Evolutionary conservation across 257 asterid genomes (phyloP).

Genomic region (Capsicum chinense): DNA sequence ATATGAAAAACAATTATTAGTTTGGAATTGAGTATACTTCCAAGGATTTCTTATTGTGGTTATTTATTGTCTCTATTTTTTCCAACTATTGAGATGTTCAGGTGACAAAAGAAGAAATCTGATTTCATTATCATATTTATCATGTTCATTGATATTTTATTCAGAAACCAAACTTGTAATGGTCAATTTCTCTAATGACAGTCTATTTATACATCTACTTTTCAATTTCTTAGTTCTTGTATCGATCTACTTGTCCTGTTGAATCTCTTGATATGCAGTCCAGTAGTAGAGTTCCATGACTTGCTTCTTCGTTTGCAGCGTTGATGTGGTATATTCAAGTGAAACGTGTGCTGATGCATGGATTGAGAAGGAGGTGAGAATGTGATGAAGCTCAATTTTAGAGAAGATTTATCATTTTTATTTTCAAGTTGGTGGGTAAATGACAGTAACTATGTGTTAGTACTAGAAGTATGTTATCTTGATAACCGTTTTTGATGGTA

Average conservation of each 20-base stretch:
- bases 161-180: constrained; percentile 13
- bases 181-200: background rate
- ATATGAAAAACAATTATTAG: background rate
- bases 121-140: constrained; percentile 5
- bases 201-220: background rate
- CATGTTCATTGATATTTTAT: constrained; percentile 3
- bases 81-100: constrained; percentile 16
- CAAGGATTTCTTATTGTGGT: background rate
- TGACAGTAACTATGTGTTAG: background rate
- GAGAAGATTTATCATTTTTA: constrained; percentile 23
- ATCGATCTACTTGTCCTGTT: constrained; percentile 5
- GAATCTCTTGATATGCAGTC: constrained; percentile 21
- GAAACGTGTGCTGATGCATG: constrained; percentile 98
- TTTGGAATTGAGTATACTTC: background rate
- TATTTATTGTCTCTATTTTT: background rate
- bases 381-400: constrained; percentile 28
- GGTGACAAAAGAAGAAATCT: constrained; percentile 21
- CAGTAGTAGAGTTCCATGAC: constrained; percentile 27
- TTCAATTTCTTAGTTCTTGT: constrained; percentile 5
- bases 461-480: background rate
- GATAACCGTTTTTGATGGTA: background rate
- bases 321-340: constrained; percentile 75
- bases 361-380: constrained; percentile 97
- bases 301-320: constrained; percentile 53
- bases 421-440: constrained; percentile 8